These are phyloP conservation scores for Mycena alexandri DNA, from an alignment of 768 basidiomycete genomes.

Conservation along the genomic window DNA sequence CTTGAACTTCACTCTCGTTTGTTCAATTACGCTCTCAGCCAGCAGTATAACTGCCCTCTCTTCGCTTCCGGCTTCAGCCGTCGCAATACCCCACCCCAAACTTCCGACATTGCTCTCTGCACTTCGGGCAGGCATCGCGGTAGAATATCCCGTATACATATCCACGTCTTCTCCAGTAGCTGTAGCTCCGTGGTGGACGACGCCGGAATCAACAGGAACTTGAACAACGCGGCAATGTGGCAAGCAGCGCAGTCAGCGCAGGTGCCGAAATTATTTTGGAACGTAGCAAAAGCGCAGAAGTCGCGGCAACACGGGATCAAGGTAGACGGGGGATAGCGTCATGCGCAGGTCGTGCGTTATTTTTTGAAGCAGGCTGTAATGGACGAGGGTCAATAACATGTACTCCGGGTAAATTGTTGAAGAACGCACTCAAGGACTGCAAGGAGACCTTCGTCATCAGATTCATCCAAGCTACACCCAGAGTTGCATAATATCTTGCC, in stretches of 20 bases:
- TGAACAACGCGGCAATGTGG: conserved; percentile 77
- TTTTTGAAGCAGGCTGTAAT: conserved; percentile 79
- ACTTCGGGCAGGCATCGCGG: conserved; percentile 77
- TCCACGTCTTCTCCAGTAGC: conserved; percentile 73
- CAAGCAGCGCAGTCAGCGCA: conserved; percentile 72
- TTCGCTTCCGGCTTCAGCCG: conserved; percentile 74
- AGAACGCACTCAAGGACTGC: conserved; percentile 80
- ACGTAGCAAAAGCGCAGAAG: conserved; percentile 71
- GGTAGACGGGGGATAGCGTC: conserved; percentile 75
- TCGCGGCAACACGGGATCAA: conserved; percentile 59
- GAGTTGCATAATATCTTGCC: conserved; percentile 72
- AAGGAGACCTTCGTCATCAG: conserved; percentile 80
- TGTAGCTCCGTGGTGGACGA: conserved; percentile 63
- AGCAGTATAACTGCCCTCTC: conserved; percentile 68
- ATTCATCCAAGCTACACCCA: conserved; percentile 73
- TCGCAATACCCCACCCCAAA: conserved; percentile 86
- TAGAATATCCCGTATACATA: conserved; percentile 60
- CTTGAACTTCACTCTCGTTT: conserved; percentile 58
- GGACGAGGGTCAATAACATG: conserved; percentile 33
- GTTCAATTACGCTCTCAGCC: conserved; percentile 55
- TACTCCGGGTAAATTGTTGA: not conserved
- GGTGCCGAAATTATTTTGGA: conserved; percentile 64
- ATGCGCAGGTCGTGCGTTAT: conserved; percentile 85
- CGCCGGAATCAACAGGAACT: conserved; percentile 74
- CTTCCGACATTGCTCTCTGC: conserved; percentile 84